These are phyloP conservation scores for Aspergillus ellipticus DNA, from an alignment of 495 filamentous ascomycete species.

Conservation along the genomic window DNA sequence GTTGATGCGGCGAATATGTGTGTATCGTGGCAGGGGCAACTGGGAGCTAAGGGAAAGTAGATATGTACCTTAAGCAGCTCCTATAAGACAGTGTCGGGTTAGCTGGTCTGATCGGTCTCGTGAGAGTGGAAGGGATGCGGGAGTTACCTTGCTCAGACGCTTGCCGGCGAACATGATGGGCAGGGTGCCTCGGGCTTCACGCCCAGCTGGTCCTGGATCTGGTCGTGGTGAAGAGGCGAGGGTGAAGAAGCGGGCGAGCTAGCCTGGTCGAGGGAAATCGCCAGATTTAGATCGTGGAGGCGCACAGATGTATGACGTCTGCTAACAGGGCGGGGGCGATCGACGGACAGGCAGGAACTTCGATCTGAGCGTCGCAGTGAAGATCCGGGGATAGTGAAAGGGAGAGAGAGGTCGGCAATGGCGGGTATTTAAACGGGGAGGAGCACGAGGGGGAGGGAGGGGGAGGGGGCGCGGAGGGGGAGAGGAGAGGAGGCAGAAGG, in stretches of 20 bases:
- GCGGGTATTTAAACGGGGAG: neutral
- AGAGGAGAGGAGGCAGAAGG: neutral
- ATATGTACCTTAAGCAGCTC: slow-evolving; percentile 41
- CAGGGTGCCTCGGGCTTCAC: neutral
- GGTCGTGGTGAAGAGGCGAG: neutral
- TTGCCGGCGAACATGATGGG: slow-evolving; percentile 43
- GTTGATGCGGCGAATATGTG: no score
- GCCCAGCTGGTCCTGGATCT: neutral
- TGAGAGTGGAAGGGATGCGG: neutral
- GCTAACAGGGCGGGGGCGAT: slow-evolving; percentile 14
- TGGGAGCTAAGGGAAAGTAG: slow-evolving; percentile 1
- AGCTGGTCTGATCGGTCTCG: neutral
- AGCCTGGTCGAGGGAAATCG: neutral
- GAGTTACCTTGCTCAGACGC: slow-evolving; percentile 46
- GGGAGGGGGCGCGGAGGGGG: neutral
- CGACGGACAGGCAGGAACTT: neutral
- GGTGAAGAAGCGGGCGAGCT: neutral
- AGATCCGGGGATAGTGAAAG: neutral
- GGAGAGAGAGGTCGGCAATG: neutral
- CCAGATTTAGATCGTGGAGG: slow-evolving; percentile 3
- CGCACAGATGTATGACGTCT: slow-evolving; percentile 21
- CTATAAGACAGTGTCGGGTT: slow-evolving; percentile 17
- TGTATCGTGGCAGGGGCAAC: neutral
- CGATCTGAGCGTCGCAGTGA: neutral
- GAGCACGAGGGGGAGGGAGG: neutral